phyloP scores from a whole-genome alignment of 1,139 yeast species.

The Suhomyces maxii region DNA sequence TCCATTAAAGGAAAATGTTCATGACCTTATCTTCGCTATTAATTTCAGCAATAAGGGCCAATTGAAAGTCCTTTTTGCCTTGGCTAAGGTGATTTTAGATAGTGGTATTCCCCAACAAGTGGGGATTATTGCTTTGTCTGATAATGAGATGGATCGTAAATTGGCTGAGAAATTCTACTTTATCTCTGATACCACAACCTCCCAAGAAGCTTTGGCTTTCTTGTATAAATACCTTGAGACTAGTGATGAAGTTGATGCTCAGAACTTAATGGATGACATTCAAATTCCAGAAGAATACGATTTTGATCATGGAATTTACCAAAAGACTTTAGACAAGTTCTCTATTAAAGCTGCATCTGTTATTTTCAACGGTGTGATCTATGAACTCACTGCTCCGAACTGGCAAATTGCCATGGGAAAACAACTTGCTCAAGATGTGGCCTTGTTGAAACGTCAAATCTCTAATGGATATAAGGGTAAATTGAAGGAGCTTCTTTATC shows the following conservation, averaged over 20 bases:
- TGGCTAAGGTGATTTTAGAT: conserved; percentile 52
- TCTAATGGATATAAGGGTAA: conserved; percentile 19
- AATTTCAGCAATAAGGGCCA: conserved; percentile 57
- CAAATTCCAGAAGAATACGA: conserved; percentile 13
- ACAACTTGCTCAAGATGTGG: conserved; percentile 41
- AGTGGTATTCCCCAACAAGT: conserved; percentile 74
- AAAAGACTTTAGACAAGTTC: conserved; percentile 22
- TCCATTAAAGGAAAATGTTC: conserved; percentile 68
- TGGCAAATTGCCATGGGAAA: conserved; percentile 44
- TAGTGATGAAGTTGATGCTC: conserved; percentile 25
- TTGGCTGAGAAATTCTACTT: conserved; percentile 38
- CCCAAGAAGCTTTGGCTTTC: conserved; percentile 43
- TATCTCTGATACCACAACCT: conserved; percentile 29
- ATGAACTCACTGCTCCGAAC: conserved; percentile 32
- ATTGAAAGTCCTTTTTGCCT: conserved; percentile 45
- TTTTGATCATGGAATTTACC: conserved; percentile 14
- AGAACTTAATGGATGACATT: conserved; percentile 26
- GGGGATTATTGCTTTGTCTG: conserved; percentile 69
- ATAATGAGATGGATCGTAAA: conserved; percentile 27
- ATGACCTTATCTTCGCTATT: conserved; percentile 71
- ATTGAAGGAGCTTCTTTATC: conserved; percentile 34
- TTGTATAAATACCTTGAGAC: conserved; percentile 40
- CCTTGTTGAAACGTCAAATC: conserved; percentile 26
- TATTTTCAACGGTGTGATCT: conserved; percentile 72
- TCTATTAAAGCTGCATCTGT: conserved; percentile 53